Conservation (phyloP, 768 basidiomycete species). For the Strobilomyces echinocephalus region DNA sequence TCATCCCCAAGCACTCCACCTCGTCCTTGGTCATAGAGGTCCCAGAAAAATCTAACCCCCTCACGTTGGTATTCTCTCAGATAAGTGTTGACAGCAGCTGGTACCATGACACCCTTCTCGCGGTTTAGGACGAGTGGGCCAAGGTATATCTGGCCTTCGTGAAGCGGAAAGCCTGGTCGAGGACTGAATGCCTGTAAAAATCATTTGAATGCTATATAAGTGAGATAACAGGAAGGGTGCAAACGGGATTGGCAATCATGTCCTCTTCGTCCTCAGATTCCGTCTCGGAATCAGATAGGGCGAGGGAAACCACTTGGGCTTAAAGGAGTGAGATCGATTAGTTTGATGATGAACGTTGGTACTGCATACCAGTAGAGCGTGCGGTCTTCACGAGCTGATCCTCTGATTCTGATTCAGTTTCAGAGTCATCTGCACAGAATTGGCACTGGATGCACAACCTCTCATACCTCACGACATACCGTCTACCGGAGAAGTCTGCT, state of each 20-base stretch:
- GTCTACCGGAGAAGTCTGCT: constrained; percentile 5
- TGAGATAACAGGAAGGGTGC: background rate
- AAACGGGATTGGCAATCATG: constrained; percentile 29
- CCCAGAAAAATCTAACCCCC: constrained; percentile 78
- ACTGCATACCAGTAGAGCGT: constrained; percentile 7
- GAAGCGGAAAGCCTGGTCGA: constrained; percentile 53
- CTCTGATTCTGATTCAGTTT: constrained; percentile 46
- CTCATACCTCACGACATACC: constrained; percentile 13
- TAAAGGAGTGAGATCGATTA: background rate
- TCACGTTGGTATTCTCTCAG: constrained; percentile 90
- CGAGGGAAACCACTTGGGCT: constrained; percentile 2
- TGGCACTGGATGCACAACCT: background rate
- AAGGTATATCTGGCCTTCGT: constrained; percentile 36
- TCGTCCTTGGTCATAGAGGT: constrained; percentile 56
- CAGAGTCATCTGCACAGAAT: constrained; percentile 33
- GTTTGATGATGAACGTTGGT: constrained; percentile 11
- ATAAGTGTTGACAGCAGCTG: constrained; percentile 73
- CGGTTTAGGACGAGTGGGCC: constrained; percentile 51
- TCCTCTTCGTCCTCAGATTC: constrained; percentile 42
- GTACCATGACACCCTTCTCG: constrained; percentile 46
- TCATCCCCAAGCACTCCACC: constrained; percentile 93
- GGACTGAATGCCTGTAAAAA: constrained; percentile 36
- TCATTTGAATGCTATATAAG: background rate
- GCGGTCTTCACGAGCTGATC: constrained; percentile 9
- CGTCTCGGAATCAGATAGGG: constrained; percentile 34